Base-by-base conservation (phyloP, 1,284 basidiomycete genomes). In the Pseudozyma sp. region DNA sequence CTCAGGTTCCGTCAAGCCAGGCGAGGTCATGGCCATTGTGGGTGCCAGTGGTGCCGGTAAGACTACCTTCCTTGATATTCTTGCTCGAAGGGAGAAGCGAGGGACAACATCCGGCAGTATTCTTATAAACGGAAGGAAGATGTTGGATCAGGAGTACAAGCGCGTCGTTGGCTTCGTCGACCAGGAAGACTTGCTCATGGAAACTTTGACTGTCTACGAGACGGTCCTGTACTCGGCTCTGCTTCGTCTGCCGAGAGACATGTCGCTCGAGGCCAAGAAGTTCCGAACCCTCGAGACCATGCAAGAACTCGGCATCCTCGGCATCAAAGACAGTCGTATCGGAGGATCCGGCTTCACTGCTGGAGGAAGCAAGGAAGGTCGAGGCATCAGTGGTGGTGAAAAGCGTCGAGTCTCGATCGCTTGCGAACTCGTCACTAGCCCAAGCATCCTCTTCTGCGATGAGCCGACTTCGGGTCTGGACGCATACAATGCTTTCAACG, bases 11-110 rank as follows among this genome's bases (percentile, higher is more conserved):
- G 93, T 95, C 80, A 92, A 92, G 84, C 95, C 98, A 59, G 96
- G 96, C 7, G 92, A 92, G 8, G 87, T 99, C 62, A 92, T 95
- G 89, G 92, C 92, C 79, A 95, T 99, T 84, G 92, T 92, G 71
- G 96, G 96, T 25, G 98, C 96, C 0, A 96, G 94, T 0, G 96
- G 96, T 18, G 95, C 95, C 0, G 96, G 96, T 55, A 99, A 99
- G 86, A 95, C 94, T 1, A 97, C 96, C 0, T 90, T 98, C 81
- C 90, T 99, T 50, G 96, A 99, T 84, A 95, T 99, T 64, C 90
- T 99, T 14, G 96, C 95, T 2, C 88, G 93, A 55, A 94, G 94
- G 85, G 87, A 89, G 76, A 98, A 99, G 87, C 88, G 91, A 5
- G 96, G 96, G 1, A 79, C 80, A 2, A 91, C 95, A 0, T 85